Conservation (phyloP, 2,329 filamentous ascomycete genomes). For the Metarhizium humberi region DNA sequence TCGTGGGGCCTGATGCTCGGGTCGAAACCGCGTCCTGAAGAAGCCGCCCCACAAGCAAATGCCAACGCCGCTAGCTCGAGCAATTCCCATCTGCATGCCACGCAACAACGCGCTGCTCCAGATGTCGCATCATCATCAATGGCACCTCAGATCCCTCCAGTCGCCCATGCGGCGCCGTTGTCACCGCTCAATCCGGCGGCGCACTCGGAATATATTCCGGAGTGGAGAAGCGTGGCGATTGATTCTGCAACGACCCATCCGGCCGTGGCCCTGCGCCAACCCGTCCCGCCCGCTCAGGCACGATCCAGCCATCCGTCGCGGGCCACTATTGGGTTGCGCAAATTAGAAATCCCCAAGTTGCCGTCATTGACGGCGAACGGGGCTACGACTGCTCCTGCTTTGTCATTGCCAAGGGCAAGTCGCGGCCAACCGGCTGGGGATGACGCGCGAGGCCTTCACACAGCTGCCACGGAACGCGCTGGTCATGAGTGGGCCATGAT, state of each 20-base stretch:
- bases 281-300: slow-evolving; percentile 1
- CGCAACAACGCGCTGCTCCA: slow-evolving; percentile 8
- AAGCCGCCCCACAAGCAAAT: slow-evolving; percentile 10
- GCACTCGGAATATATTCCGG: not conserved
- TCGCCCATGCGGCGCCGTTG: slow-evolving; percentile 4
- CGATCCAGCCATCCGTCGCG: slow-evolving; percentile 1
- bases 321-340: slow-evolving; percentile 8
- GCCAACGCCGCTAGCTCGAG: not conserved
- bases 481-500: slow-evolving; percentile 23
- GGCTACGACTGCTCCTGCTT: not conserved
- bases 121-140: slow-evolving; percentile 3
- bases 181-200: slow-evolving; percentile 6
- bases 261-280: not conserved
- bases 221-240: not conserved
- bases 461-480: not conserved
- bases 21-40: slow-evolving; percentile 6
- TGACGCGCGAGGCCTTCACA: not conserved
- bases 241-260: not conserved
- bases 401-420: not conserved
- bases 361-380: not conserved
- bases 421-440: not conserved
- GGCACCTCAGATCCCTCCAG: slow-evolving; percentile 3
- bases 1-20: slow-evolving; percentile 34
- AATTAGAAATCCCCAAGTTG: slow-evolving; percentile 7
- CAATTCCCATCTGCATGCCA: not conserved